Evolutionary conservation across 495 filamentous ascomycete genomes (phyloP), one percentile per base, ranked within the genome.

Genomic region (Penicillium herquei): DNA sequence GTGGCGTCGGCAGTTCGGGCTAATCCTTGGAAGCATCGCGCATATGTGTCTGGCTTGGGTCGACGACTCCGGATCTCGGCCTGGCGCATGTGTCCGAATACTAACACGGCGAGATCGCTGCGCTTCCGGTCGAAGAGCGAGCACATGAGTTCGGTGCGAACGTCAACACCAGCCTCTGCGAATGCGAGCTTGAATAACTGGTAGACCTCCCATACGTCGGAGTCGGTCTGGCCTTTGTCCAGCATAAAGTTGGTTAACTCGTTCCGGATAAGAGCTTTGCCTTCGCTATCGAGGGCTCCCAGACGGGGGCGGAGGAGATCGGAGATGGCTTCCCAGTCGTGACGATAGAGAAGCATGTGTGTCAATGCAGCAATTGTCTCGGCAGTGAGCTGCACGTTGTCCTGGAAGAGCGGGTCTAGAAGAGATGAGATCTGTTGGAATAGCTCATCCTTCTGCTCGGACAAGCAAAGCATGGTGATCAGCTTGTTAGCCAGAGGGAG

Each of bases 31-130:
- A 97, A 85, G 49, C 85, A 91, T 18, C 79, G 68, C 21, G 87
- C 81, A 67, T 98, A 98, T 2, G 86, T 88, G 49, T 90, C 84
- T 11, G 79, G 64, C 12, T 77, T 87, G 1, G 94, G 90, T 0
- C 86, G 78, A 12, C 80, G 76, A 0, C 69, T 65, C 16, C 70
- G 69, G 42, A 81, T 74, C 26, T 76, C 75, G 34, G 88, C 83
- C 26, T 84, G 77, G 11, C 88, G 86, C 91, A 97, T 96, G 69
- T 96, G 90, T 26, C 88, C 87, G 67, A 98, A 96, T 47, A 94
- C 81, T 55, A 91, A 75, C 34, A 80, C 84, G 1, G 89, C 94
- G 80, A 96, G 88, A 58, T 97, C 91, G 6, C 86, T 78, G 13
- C 90, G 83, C 32, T 78, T 71, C 32, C 91, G 86, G 6, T 78